Conservation (phyloP, 2,329 filamentous ascomycete genomes). For the Escovopsis sp. region DNA sequence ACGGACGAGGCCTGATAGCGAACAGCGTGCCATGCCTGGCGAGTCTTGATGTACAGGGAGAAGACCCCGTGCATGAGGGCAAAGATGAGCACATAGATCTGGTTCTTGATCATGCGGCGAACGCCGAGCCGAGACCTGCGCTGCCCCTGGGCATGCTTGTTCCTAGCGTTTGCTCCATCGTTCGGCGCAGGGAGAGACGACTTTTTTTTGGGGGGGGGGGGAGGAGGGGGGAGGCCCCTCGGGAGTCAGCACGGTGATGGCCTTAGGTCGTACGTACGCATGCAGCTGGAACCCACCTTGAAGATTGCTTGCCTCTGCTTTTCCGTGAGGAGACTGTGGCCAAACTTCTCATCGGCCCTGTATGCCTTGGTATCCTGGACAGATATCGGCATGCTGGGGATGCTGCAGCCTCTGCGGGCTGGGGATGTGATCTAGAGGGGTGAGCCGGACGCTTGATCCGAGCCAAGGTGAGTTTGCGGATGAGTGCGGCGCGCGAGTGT, state of each 20-base stretch:
- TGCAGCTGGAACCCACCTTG: slow-evolving; percentile 12
- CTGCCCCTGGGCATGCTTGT: slow-evolving; percentile 13
- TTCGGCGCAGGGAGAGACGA: slow-evolving; percentile 21
- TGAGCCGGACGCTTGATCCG: too few relatives aligned
- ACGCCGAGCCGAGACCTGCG: slow-evolving; percentile 36
- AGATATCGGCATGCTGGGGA: slow-evolving; percentile 20
- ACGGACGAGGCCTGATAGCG: slow-evolving; percentile 66
- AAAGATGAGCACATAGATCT: slow-evolving; percentile 54
- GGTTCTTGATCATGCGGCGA: slow-evolving; percentile 44
- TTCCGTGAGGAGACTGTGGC: slow-evolving; percentile 21
- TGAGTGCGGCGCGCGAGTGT: too few relatives aligned
- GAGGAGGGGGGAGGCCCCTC: neutral
- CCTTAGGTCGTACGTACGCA: too few relatives aligned
- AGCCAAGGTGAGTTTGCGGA: too few relatives aligned
- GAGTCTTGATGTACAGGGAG: slow-evolving; percentile 71
- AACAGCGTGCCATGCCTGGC: slow-evolving; percentile 66
- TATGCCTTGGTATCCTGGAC: slow-evolving; percentile 24
- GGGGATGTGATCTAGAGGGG: slow-evolving; percentile 1
- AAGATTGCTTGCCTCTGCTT: slow-evolving; percentile 23
- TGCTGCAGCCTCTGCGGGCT: slow-evolving; percentile 14
- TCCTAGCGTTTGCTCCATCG: slow-evolving; percentile 12
- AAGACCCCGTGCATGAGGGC: slow-evolving; percentile 65
- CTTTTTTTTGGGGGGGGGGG: slow-evolving; percentile 15
- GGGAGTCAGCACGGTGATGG: neutral
- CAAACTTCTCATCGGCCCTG: slow-evolving; percentile 22